These are phyloP conservation scores for Nematocida sp. DNA, from an alignment of 371 early-diverging fungal species.

Conservation along the genomic window DNA sequence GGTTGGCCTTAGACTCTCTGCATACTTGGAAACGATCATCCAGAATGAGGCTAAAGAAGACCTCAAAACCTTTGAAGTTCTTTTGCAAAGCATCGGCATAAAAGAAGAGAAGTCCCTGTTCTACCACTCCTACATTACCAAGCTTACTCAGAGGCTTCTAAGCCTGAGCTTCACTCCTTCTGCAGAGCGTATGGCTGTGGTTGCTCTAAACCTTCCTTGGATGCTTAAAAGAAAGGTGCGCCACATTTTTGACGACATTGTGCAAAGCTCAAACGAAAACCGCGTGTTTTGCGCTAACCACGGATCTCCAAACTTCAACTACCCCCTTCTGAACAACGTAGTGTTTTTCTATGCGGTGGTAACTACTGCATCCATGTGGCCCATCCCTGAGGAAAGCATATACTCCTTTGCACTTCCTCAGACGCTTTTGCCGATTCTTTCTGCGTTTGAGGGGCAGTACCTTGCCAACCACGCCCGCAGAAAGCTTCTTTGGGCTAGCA, in stretches of 20 bases:
- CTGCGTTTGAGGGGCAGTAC: slow-evolving; percentile 15
- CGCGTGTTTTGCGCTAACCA: not conserved
- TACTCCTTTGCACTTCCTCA: not conserved
- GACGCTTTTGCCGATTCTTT: not conserved
- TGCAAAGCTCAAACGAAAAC: slow-evolving; percentile 27
- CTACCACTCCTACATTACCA: slow-evolving; percentile 10
- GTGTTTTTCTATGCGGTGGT: slow-evolving; percentile 26
- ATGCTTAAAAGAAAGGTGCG: slow-evolving; percentile 27
- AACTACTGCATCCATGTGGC: slow-evolving; percentile 45
- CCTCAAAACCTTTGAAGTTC: not conserved
- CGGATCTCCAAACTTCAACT: not conserved
- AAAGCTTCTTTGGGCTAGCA: slow-evolving; percentile 9
- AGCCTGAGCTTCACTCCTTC: not conserved
- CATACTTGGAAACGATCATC: slow-evolving; percentile 34
- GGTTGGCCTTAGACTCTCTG: slow-evolving; percentile 12
- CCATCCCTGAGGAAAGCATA: slow-evolving; percentile 24
- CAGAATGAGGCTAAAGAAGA: not conserved
- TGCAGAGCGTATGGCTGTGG: not conserved
- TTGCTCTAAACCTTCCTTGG: slow-evolving; percentile 12
- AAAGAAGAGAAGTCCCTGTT: slow-evolving; percentile 32
- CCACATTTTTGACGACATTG: slow-evolving; percentile 34
- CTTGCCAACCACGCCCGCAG: slow-evolving; percentile 3
- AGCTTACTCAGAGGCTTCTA: slow-evolving; percentile 16
- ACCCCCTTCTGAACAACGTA: not conserved
- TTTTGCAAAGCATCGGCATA: not conserved